Evolutionary conservation across 2,329 filamentous ascomycete species (phyloP).

Genomic region (Cytospora mali): DNA sequence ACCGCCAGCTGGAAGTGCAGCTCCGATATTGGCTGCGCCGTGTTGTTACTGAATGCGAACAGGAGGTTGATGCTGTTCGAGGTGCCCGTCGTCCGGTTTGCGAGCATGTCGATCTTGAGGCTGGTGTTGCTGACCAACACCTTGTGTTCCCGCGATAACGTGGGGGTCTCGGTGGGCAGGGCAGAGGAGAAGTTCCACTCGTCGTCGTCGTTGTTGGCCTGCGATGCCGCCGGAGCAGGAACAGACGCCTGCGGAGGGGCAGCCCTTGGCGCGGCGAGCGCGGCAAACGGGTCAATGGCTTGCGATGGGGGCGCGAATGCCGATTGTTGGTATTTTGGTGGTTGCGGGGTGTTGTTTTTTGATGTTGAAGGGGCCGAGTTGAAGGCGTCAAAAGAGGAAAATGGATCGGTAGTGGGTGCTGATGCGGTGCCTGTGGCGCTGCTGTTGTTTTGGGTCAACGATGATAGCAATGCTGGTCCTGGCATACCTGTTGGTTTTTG

Average conservation of each 20-base stretch:
- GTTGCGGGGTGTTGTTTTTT: conserved; percentile 57
- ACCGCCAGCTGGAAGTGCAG: conserved; percentile 92
- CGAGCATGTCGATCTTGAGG: conserved; percentile 73
- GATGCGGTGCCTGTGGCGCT: conserved; percentile 52
- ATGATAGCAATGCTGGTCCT: conserved; percentile 66
- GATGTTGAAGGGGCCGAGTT: conserved; percentile 53
- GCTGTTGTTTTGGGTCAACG: conserved; percentile 62
- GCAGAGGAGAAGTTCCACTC: conserved; percentile 95
- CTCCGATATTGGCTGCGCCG: conserved; percentile 69
- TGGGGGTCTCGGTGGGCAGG: conserved; percentile 61
- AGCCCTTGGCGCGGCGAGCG: conserved; percentile 47
- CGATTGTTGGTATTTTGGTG: conserved; percentile 49
- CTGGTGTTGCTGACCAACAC: conserved; percentile 69
- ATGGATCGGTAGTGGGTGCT: conserved; percentile 47
- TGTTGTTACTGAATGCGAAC: conserved; percentile 84
- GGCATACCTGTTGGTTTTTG: conserved; percentile 55
- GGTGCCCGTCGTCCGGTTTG: conserved; percentile 59
- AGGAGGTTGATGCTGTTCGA: conserved; percentile 66
- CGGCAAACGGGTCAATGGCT: conserved; percentile 55
- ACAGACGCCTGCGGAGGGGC: conserved; percentile 41
- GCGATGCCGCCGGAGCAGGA: background rate
- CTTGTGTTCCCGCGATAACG: conserved; percentile 61
- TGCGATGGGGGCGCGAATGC: conserved; percentile 48
- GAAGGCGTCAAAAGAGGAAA: conserved; percentile 59
- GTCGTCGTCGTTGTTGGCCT: conserved; percentile 66